phyloP scores from a whole-genome alignment of 2,329 filamentous ascomycete genomes.

The Fusarium sp. region DNA sequence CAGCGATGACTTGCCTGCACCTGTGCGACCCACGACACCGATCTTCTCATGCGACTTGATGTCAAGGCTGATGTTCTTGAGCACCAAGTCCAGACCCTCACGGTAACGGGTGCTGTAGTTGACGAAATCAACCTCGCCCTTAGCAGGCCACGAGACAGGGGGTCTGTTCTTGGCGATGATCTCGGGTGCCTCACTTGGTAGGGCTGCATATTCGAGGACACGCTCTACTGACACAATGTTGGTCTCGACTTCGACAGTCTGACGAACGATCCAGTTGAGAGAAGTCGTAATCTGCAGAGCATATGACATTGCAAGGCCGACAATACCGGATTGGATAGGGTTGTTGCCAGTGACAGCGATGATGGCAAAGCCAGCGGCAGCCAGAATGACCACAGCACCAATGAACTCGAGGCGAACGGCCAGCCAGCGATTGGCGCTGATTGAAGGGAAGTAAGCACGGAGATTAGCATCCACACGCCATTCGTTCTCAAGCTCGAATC shows the following conservation, averaged over 20 bases:
- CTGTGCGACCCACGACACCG: constrained; percentile 94
- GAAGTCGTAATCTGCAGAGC: constrained; percentile 96
- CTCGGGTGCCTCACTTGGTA: constrained; percentile 94
- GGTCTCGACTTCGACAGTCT: constrained; percentile 99
- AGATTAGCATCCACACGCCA: constrained; percentile 97
- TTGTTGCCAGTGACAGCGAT: constrained; percentile 77
- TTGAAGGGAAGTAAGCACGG: constrained; percentile 93
- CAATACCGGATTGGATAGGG: constrained; percentile 73
- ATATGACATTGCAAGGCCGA: constrained; percentile 96
- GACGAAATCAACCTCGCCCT: constrained; percentile 88
- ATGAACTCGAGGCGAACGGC: constrained; percentile 95
- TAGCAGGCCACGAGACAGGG: constrained; percentile 88
- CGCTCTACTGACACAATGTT: constrained; percentile 99
- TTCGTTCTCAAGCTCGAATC: constrained; percentile 94
- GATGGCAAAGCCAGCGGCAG: constrained; percentile 83
- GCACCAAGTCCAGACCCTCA: constrained; percentile 85
- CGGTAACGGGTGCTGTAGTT: constrained; percentile 96
- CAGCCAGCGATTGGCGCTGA: constrained; percentile 94
- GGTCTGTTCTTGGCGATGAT: constrained; percentile 89
- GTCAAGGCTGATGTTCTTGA: constrained; percentile 90
- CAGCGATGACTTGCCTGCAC: constrained; percentile 93
- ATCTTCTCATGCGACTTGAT: constrained; percentile 99
- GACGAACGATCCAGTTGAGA: constrained; percentile 98
- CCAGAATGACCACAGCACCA: constrained; percentile 91
- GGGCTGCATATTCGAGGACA: constrained; percentile 90